Base-by-base conservation (phyloP, 441 rosid genomes). In the Populus hybrid region DNA sequence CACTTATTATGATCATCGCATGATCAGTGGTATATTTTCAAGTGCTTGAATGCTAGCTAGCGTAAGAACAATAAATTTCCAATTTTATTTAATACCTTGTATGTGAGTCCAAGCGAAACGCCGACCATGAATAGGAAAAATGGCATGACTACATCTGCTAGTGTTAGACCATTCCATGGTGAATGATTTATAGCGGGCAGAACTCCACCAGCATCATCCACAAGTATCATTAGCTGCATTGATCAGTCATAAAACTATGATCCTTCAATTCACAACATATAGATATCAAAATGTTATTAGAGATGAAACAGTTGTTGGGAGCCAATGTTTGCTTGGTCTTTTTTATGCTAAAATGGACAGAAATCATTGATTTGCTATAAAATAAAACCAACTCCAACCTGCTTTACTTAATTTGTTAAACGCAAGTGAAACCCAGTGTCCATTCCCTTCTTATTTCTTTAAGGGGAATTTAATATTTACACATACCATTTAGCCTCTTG, bases 141-240 rank as follows among this genome's bases (percentile, higher is more conserved):
- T n/a, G 98, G 97, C 98, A 94, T 94, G 76, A 94, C 95, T 64
- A 90, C 88, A 89, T 94, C 98, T 6, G 98, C 98, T 61, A 94
- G 84, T 21, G 96, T 91, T 64, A 92, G 45, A 65, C 98, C 97
- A 79, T 92, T 80, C 98, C 98, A 94, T 59, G 98, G 95, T 8
- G 98, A 89, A 88, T 94, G 97, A 74, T 93, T 93, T 79, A 94
- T 88, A 26, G 90, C 83, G 68, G 96, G 94, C 72, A 90, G 20
- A 66, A 90, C 11, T 76, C 94, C 95, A 77, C 98, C 98, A 64
- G 75, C 92, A 78, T 91, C 87, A 77, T 94, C 97, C 73, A 92
- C 97, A 14, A 94, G 80, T 77, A 94, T 91, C 97, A 92, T 92
- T 69, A 94, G 92, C 97, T 92, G 90, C 85, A 78, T 18, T 20